phyloP scores from a whole-genome alignment of 2,329 filamentous ascomycete species.

The Trichophyton mentagrophytes region DNA sequence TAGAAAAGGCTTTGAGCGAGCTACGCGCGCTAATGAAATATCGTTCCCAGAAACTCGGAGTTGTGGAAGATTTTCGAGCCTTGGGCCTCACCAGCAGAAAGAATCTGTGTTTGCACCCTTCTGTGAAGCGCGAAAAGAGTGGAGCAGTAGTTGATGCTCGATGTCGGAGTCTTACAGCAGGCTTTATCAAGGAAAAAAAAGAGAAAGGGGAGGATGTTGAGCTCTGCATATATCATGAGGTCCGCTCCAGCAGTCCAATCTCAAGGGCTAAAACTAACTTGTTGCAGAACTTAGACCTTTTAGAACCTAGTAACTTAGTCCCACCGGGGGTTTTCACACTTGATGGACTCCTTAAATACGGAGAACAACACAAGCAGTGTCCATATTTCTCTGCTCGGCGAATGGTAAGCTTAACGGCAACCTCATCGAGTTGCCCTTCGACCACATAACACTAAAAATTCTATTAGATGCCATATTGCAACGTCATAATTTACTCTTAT shows the following conservation, averaged over 20 bases:
- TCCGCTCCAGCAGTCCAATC: conserved; percentile 27
- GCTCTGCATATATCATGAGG: conserved; percentile 88
- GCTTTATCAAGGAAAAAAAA: conserved; percentile 96
- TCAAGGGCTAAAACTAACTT: conserved; percentile 11
- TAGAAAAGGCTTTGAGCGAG: conserved; percentile 91
- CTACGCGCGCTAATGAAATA: conserved; percentile 92
- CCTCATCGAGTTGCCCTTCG: neutral
- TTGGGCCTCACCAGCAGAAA: conserved; percentile 91
- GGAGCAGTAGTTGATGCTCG: conserved; percentile 88
- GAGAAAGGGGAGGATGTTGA: conserved; percentile 89
- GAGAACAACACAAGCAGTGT: conserved; percentile 91
- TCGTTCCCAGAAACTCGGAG: conserved; percentile 73
- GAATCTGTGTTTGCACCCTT: conserved; percentile 91
- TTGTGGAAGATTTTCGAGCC: conserved; percentile 83
- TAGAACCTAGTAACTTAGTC: conserved; percentile 89
- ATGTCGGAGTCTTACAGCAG: conserved; percentile 87
- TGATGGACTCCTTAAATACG: conserved; percentile 75
- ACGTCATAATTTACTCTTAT: conserved; percentile 99
- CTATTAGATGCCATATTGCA: conserved; percentile 85
- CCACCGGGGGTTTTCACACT: conserved; percentile 94
- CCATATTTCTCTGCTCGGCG: conserved; percentile 91
- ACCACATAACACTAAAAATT: conserved; percentile 14
- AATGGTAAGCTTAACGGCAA: conserved; percentile 51
- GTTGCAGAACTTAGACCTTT: conserved; percentile 68
- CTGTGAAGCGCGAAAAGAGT: conserved; percentile 92